Evolutionary conservation across 352 stramenopile species (phyloP).

Genomic region (Phytophthora ramorum): DNA sequence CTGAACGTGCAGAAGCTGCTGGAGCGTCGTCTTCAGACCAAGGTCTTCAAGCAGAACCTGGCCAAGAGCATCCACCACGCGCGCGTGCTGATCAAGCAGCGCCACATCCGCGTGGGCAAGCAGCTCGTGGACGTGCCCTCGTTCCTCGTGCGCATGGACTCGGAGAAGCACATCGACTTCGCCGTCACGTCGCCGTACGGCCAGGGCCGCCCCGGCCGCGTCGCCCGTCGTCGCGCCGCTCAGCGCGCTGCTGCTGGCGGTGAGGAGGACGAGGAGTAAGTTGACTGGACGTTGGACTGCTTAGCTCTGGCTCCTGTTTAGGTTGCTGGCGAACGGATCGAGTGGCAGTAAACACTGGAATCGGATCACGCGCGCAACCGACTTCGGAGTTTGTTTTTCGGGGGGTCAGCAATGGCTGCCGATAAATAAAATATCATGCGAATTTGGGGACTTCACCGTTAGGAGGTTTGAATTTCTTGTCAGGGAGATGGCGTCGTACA

Average conservation of each 20-base stretch:
- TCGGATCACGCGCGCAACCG: slow-evolving; percentile 4
- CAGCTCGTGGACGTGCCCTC: slow-evolving; percentile 99
- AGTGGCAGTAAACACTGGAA: background rate
- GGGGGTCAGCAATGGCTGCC: slow-evolving; percentile 32
- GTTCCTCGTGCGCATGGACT: slow-evolving; percentile 99
- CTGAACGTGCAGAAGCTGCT: slow-evolving; percentile 99
- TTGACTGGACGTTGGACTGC: background rate
- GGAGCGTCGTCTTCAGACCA: slow-evolving; percentile 98
- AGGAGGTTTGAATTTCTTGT: slow-evolving; percentile 1
- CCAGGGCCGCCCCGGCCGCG: slow-evolving; percentile 96
- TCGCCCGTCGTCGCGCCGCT: slow-evolving; percentile 95
- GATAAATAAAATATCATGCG: slow-evolving; percentile 88
- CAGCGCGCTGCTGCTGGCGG: slow-evolving; percentile 93
- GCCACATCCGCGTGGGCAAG: slow-evolving; percentile 99
- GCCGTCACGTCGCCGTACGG: slow-evolving; percentile 97
- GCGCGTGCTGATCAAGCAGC: slow-evolving; percentile 98
- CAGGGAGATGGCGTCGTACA: background rate
- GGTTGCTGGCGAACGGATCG: slow-evolving; percentile 2
- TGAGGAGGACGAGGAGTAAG: slow-evolving; percentile 89
- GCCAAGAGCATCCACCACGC: slow-evolving; percentile 99
- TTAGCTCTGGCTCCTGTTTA: slow-evolving; percentile 22
- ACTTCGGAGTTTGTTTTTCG: slow-evolving; percentile 39
- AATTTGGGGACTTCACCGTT: slow-evolving; percentile 74
- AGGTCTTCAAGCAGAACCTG: slow-evolving; percentile 99
- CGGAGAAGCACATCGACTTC: slow-evolving; percentile 99